phyloP scores from a whole-genome alignment of 352 stramenopile species.

The Phytophthora litchii region DNA sequence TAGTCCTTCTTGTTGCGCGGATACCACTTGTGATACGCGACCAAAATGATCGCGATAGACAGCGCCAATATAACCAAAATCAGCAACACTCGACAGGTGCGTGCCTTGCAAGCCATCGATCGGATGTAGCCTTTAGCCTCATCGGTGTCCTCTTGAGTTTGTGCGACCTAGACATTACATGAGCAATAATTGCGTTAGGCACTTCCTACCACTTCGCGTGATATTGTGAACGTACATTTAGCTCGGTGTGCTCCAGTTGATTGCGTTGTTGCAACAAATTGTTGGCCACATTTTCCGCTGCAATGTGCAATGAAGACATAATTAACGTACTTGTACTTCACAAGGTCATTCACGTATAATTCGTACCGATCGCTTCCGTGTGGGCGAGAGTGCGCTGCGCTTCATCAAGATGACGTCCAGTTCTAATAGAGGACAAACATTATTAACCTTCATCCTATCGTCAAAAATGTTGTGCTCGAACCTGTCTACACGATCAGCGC shows the following conservation, averaged over 20 bases:
- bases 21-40: slow-evolving; percentile 86
- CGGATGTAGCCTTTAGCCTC: slow-evolving; percentile 60
- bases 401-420: slow-evolving; percentile 71
- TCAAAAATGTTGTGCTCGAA: slow-evolving; percentile 5
- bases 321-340: neutral
- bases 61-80: slow-evolving; percentile 68
- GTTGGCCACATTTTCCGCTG: slow-evolving; percentile 71
- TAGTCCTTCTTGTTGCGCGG: slow-evolving; percentile 73
- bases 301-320: neutral
- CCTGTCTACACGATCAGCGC: slow-evolving; percentile 51
- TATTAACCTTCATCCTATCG: neutral
- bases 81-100: slow-evolving; percentile 67
- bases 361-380: slow-evolving; percentile 70
- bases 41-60: slow-evolving; percentile 53
- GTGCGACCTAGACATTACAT: slow-evolving; percentile 44
- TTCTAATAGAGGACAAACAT: slow-evolving; percentile 35
- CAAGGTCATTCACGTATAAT: neutral
- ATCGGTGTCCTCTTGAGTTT: slow-evolving; percentile 68
- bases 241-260: slow-evolving; percentile 64
- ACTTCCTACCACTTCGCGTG: neutral
- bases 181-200: slow-evolving; percentile 2
- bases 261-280: slow-evolving; percentile 75
- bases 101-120: slow-evolving; percentile 62
- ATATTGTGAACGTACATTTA: slow-evolving; percentile 47
- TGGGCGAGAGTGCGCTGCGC: slow-evolving; percentile 74